Evolutionary conservation across 768 basidiomycete genomes (phyloP), one percentile per base, ranked within the genome.

Genomic region (Tricholoma furcatifolium): DNA sequence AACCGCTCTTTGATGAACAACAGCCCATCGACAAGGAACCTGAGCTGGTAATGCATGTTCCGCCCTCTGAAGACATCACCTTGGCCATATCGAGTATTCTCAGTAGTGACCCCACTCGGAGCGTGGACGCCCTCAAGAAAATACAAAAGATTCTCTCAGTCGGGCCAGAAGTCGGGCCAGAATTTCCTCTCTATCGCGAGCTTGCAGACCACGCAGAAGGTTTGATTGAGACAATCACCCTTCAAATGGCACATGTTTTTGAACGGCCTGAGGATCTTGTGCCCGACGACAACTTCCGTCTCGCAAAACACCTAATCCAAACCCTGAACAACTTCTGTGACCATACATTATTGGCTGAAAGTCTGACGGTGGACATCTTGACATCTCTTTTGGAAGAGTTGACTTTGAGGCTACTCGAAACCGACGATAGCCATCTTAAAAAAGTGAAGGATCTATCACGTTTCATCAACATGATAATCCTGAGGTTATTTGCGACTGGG

Each of bases 381-480:
- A 91, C 88, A 9, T 83, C 87, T 1, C 72, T 99, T n/a, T 74
- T 98, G 51, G 91, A 94, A 62, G 94, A 98, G 70, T 72, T 99
- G 60, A 96, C 96, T 0, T 69, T 92, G 34, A 86, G 96, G 6
- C 79, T 99, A 18, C 79, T 99, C 17, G 91, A 97, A 67, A 98
- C 96, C 24, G 96, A 98, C 64, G 91, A 94, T 61, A 92, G 85
- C 59, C 70, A 78, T 14, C 80, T 89, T 43, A 84, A 83, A 66
- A 88, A 93, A 64, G 84, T 97, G 38, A 93, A 94, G 65, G 97
- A 98, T 65, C 65, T 98, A 53, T 94, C 93, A 5, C 84, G 91
- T 45, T 98, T 97, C 69, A 95, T 99, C 72, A 99, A 99, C 69
- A 95, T 98, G 91, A 94, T 98, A 53, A 88, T 98, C 56, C 75